Evolutionary conservation across 768 basidiomycete genomes (phyloP).

Genomic region (Termitomyces sp.): DNA sequence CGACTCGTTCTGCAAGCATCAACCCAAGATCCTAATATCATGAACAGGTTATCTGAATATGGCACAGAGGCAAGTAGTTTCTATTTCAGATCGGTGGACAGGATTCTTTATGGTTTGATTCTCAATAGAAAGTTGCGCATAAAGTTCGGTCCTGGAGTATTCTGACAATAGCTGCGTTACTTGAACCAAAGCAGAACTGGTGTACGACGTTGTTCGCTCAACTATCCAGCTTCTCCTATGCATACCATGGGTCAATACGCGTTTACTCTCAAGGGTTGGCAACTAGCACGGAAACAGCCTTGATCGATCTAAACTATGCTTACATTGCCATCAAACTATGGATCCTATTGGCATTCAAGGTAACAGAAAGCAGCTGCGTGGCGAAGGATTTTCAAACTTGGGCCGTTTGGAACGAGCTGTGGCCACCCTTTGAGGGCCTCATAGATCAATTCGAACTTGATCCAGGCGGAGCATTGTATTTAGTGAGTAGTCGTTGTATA

Average conservation of each 20-base stretch:
- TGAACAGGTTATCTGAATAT: conserved; percentile 31
- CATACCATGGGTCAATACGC: conserved; percentile 43
- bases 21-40: conserved; percentile 34
- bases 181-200: conserved; percentile 31
- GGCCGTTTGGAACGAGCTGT: conserved; percentile 70
- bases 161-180: conserved; percentile 48
- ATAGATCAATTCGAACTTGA: conserved; percentile 45
- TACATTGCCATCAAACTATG: conserved; percentile 68
- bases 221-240: conserved; percentile 42
- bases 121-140: conserved; percentile 27
- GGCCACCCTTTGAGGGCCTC: conserved; percentile 63
- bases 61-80: conserved; percentile 28
- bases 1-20: conserved; percentile 48
- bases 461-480: conserved; percentile 32
- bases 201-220: conserved; percentile 39
- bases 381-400: conserved; percentile 27
- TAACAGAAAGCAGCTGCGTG: conserved; percentile 19
- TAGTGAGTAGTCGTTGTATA: conserved; percentile 24
- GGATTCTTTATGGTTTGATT: neutral
- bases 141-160: conserved; percentile 63
- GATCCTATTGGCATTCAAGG: conserved; percentile 51
- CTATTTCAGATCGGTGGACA: too few relatives aligned
- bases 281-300: conserved; percentile 34
- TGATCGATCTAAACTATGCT: conserved; percentile 61
- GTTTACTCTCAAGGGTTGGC: conserved; percentile 28